These are phyloP conservation scores for Crotalaria pallida DNA, from an alignment of 306 rosid species.

Conservation along the genomic window DNA sequence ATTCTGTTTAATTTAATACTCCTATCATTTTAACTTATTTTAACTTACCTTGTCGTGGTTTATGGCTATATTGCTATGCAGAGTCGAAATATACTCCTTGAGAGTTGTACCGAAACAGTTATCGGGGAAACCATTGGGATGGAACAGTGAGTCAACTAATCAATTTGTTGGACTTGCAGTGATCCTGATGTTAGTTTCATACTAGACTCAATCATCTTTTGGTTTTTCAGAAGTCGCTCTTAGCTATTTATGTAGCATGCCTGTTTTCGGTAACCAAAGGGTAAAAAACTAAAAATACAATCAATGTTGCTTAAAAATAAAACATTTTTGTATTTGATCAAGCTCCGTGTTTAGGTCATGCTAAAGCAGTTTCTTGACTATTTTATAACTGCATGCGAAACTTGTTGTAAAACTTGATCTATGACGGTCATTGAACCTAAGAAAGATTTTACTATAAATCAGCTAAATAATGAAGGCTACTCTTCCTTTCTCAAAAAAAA, in stretches of 20 bases:
- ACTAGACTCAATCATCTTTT: not conserved
- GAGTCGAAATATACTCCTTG: constrained; percentile 63
- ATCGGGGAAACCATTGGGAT: constrained; percentile 62
- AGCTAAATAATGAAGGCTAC: not conserved
- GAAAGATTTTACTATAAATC: not conserved
- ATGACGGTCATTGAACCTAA: not conserved
- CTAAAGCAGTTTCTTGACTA: not conserved
- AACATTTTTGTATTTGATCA: not conserved
- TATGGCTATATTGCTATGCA: constrained; percentile 36
- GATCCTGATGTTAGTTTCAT: constrained; percentile 19
- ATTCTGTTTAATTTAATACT: no score
- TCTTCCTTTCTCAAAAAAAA: no score
- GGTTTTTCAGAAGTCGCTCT: not conserved
- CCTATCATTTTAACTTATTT: not conserved
- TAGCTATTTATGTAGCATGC: not conserved
- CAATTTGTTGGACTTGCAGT: constrained; percentile 22
- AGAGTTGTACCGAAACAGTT: constrained; percentile 57
- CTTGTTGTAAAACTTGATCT: not conserved
- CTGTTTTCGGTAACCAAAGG: not conserved
- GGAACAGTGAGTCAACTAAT: constrained; percentile 65
- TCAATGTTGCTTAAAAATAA: not conserved
- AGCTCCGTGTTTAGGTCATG: not conserved
- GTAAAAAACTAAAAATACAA: not conserved
- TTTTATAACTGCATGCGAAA: not conserved
- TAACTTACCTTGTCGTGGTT: not conserved